phyloP scores from a whole-genome alignment of 495 filamentous ascomycete species.

The Talaromyces proteolyticus region DNA sequence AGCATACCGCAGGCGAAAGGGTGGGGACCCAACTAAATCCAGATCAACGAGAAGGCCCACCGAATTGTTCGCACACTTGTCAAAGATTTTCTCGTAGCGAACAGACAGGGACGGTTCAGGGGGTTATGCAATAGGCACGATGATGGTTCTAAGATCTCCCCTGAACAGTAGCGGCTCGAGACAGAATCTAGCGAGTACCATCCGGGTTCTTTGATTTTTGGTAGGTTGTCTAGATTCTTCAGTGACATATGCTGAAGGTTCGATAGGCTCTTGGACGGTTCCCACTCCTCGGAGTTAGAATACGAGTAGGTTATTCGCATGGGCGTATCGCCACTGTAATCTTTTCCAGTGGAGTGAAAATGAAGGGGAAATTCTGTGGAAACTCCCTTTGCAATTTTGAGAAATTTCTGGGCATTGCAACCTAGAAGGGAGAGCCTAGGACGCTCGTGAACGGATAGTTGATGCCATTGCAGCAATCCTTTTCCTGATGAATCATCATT shows the following conservation, averaged over 20 bases:
- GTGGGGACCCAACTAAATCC: constrained; percentile 83
- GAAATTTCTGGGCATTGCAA: constrained; percentile 71
- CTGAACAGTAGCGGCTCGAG: constrained; percentile 71
- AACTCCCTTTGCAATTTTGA: constrained; percentile 73
- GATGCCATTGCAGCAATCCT: constrained; percentile 61
- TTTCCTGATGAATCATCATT: constrained; percentile 49
- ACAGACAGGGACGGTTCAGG: constrained; percentile 76
- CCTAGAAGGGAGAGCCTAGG: constrained; percentile 63
- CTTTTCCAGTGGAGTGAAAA: constrained; percentile 56
- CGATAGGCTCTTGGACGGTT: constrained; percentile 44
- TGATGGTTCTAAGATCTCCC: constrained; percentile 86
- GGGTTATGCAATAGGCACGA: constrained; percentile 88
- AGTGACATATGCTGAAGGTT: constrained; percentile 37
- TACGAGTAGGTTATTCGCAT: constrained; percentile 49
- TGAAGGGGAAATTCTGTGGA: constrained; percentile 62
- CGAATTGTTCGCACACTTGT: constrained; percentile 90
- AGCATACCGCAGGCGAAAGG: constrained; percentile 72
- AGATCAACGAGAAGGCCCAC: constrained; percentile 84
- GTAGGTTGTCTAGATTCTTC: constrained; percentile 28
- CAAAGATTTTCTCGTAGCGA: constrained; percentile 70
- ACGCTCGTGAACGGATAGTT: constrained; percentile 84
- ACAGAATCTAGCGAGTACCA: constrained; percentile 79
- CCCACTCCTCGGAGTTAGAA: constrained; percentile 58
- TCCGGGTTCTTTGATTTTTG: constrained; percentile 65
- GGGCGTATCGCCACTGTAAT: constrained; percentile 36